A percentile compares a stretch with the other conserved stretches of the same genome.
These are phyloP conservation scores for Boletales sp. DNA, from an alignment of 768 basidiomycete species.

Conservation along the genomic window DNA sequence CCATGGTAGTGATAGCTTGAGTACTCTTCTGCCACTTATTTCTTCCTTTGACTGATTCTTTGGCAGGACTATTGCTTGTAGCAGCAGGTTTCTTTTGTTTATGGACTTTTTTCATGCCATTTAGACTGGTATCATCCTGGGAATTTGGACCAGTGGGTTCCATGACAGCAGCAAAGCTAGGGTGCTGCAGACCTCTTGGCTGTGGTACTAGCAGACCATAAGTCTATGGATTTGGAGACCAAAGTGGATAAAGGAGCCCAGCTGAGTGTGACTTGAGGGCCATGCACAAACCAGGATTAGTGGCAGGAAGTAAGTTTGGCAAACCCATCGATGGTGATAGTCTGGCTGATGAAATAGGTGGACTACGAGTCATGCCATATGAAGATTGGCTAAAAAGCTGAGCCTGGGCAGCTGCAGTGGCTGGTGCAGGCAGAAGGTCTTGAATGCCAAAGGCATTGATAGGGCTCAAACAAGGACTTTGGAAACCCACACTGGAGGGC, in stretches of 20 bases:
- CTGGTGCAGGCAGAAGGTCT: neutral
- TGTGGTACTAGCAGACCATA: neutral
- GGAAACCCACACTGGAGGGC: too few species aligned
- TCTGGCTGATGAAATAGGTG: neutral
- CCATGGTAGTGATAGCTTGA: neutral
- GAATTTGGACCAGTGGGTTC: neutral
- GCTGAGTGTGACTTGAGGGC: neutral
- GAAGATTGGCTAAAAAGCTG: neutral
- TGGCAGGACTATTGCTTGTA: neutral
- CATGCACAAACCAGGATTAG: neutral
- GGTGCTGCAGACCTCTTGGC: neutral
- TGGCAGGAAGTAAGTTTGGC: neutral
- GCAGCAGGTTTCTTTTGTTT: neutral
- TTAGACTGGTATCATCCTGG: neutral
- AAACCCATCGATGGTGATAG: neutral
- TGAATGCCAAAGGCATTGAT: too few species aligned
- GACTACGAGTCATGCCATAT: neutral
- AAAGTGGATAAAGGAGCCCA: neutral
- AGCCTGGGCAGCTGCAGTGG: neutral
- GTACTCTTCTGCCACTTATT: neutral
- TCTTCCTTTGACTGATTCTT: neutral
- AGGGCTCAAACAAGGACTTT: too few species aligned
- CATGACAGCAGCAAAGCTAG: too few species aligned
- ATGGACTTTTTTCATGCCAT: neutral
- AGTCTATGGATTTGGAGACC: neutral